A percentile compares a stretch with the other conserved stretches of the same genome.
Conservation (phyloP, 2,329 filamentous ascomycete species). For the Aspergillus glaucus region DNA sequence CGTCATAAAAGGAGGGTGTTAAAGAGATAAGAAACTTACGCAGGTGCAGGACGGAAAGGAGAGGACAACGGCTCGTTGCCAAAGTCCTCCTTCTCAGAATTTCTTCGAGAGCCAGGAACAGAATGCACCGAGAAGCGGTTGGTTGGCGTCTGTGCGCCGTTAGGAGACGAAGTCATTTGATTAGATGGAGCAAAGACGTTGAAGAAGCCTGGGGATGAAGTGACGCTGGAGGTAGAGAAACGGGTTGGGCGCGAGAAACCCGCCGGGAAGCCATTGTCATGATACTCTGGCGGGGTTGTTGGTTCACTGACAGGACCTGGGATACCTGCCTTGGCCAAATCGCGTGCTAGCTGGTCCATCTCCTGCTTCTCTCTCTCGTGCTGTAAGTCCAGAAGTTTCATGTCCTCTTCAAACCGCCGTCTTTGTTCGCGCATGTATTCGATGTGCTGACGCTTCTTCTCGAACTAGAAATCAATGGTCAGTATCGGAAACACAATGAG, state of each 20-base stretch:
- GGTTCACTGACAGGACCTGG: conserved; percentile 84
- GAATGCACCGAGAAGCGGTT: conserved; percentile 74
- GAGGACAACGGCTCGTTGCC: conserved; percentile 50
- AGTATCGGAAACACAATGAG: conserved; percentile 19
- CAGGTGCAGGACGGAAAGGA: conserved; percentile 66
- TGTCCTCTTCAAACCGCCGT: conserved; percentile 82
- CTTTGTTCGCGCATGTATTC: conserved; percentile 86
- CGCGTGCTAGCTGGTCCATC: conserved; percentile 76
- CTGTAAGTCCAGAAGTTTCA: conserved; percentile 82
- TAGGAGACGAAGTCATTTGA: conserved; percentile 62
- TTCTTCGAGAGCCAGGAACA: conserved; percentile 76
- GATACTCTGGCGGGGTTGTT: conserved; percentile 90
- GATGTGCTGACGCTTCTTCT: conserved; percentile 89
- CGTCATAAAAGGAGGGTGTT: neutral
- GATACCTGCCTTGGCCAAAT: conserved; percentile 54
- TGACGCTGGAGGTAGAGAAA: conserved; percentile 82
- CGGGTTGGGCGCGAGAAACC: conserved; percentile 78
- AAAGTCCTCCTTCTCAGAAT: conserved; percentile 85
- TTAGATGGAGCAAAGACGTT: conserved; percentile 69
- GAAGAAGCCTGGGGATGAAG: conserved; percentile 70
- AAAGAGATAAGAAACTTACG: conserved; percentile 55
- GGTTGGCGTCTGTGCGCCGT: conserved; percentile 45
- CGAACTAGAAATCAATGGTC: conserved; percentile 55
- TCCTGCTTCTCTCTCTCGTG: conserved; percentile 78
- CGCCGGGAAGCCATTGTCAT: conserved; percentile 71